Percentiles rank a stretch among this genome's conserved stretches.
phyloP scores from a whole-genome alignment of 106 monocot species.

The Phalaenopsis aphrodite region DNA sequence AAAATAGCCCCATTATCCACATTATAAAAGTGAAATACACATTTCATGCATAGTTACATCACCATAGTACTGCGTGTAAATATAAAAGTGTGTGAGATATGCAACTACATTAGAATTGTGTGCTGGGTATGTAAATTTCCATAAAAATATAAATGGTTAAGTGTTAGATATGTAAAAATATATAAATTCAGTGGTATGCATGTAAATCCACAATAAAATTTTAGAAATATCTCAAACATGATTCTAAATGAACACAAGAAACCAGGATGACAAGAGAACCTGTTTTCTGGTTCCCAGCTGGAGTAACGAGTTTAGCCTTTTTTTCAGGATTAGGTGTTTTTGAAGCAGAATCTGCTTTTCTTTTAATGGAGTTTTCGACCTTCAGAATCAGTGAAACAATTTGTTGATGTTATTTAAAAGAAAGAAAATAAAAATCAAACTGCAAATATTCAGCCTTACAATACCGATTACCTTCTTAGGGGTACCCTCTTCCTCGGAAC shows the following conservation, averaged over 20 bases:
- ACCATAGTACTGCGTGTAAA: no score
- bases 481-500: conserved; percentile 32
- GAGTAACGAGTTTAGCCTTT: conserved; percentile 52
- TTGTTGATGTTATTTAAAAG: not conserved
- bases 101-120: no score
- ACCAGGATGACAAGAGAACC: conserved; percentile 14
- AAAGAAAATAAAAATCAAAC: not conserved
- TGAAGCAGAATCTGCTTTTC: conserved; percentile 18
- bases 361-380: conserved; percentile 37
- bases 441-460: no score
- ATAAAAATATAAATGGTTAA: no score
- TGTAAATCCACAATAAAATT: no score
- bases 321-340: conserved; percentile 49
- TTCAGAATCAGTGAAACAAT: not conserved
- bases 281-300: conserved; percentile 43
- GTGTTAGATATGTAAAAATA: not conserved
- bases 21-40: no score
- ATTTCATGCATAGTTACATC: no score
- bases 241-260: not conserved
- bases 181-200: not conserved
- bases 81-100: no score
- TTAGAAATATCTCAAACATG: no score
- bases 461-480: conserved; percentile 25
- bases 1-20: no score
- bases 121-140: no score